Evolutionary conservation across 148 eudicot species (phyloP), one percentile per base, ranked within the genome.

Genomic region (Rhododendron griersonianum): DNA sequence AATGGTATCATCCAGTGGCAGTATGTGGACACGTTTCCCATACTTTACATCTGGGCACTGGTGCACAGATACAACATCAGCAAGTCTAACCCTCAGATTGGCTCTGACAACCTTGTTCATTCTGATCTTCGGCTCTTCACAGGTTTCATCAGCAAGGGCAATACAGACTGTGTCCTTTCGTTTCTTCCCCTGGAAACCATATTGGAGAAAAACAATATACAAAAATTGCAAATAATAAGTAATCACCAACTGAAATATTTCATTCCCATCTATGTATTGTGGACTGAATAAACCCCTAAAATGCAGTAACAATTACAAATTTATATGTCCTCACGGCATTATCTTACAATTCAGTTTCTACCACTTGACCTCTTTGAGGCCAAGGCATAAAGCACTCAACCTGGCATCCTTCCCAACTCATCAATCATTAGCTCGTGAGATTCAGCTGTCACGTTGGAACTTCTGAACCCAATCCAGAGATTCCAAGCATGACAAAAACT

Each of bases 1-100:
- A 28, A 89, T 83, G 47, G 89, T 85, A 74, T 89, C 91, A 80
- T 89, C 91, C 51, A 87, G 35, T 7, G 91, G 91, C 50, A 89
- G 85, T 53, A 87, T 83, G 45, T 89, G 91, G 14, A 85, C 88
- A 45, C 88, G 88, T 23, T 83, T 89, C 28, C 89, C 89, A 79
- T 87, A 89, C 69, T 89, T 89, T 14, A 87, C 88, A 87, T 87
- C 85, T 53, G 88, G 78, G 84, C 88, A 86, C 15, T 86, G 88
- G 81, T 82, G 88, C 41, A 86, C 88, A 0, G 88, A 82, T 28
- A 86, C 85, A 16, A 86, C 76, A 82, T 86, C 88, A 7, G 81
- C 88, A 33, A 86, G 88, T 7, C 88, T 67, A 55, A 86, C 88
- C 81, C 88, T 82, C 74, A 86, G 76, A 75, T 86, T 86, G 28